phyloP scores from a whole-genome alignment of 2,329 filamentous ascomycete species.

The Trichoderma sp. region DNA sequence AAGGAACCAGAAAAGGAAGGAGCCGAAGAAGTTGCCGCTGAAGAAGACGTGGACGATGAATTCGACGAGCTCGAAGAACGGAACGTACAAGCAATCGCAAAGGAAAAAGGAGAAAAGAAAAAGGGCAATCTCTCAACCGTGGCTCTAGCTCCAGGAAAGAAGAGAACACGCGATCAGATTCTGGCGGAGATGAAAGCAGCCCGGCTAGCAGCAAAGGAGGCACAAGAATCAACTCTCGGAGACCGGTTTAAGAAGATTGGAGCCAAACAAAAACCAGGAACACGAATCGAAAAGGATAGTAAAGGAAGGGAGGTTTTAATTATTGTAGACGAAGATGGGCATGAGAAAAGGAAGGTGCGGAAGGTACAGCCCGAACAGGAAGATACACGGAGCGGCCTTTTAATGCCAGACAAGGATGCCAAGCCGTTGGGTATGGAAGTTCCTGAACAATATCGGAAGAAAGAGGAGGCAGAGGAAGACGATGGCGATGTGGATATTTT shows the following conservation, averaged over 20 bases:
- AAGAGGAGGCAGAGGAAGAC: slow-evolving; percentile 53
- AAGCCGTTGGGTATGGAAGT: slow-evolving; percentile 69
- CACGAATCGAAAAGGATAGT: slow-evolving; percentile 63
- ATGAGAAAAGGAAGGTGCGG: slow-evolving; percentile 67
- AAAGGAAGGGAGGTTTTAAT: slow-evolving; percentile 67
- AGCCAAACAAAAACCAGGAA: slow-evolving; percentile 55
- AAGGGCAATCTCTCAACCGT: slow-evolving; percentile 64
- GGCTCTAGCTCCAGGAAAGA: slow-evolving; percentile 58
- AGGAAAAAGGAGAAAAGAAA: slow-evolving; percentile 57
- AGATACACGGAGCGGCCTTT: slow-evolving; percentile 47
- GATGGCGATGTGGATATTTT: slow-evolving; percentile 67
- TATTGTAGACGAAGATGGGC: slow-evolving; percentile 67
- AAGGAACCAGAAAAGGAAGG: slow-evolving; percentile 37
- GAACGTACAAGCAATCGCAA: slow-evolving; percentile 58
- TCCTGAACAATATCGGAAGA: slow-evolving; percentile 59
- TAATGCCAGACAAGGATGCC: slow-evolving; percentile 59
- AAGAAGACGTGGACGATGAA: slow-evolving; percentile 64
- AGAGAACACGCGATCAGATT: slow-evolving; percentile 68
- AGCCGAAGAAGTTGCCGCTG: slow-evolving; percentile 32
- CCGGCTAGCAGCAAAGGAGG: slow-evolving; percentile 61
- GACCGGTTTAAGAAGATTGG: slow-evolving; percentile 69
- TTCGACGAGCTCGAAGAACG: slow-evolving; percentile 61
- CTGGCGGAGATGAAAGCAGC: slow-evolving; percentile 68
- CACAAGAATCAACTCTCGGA: slow-evolving; percentile 57
- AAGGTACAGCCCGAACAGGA: slow-evolving; percentile 50